Evolutionary conservation across 2,329 filamentous ascomycete species (phyloP), one percentile per base, ranked within the genome.

Genomic region (Sphaerulina populicola): DNA sequence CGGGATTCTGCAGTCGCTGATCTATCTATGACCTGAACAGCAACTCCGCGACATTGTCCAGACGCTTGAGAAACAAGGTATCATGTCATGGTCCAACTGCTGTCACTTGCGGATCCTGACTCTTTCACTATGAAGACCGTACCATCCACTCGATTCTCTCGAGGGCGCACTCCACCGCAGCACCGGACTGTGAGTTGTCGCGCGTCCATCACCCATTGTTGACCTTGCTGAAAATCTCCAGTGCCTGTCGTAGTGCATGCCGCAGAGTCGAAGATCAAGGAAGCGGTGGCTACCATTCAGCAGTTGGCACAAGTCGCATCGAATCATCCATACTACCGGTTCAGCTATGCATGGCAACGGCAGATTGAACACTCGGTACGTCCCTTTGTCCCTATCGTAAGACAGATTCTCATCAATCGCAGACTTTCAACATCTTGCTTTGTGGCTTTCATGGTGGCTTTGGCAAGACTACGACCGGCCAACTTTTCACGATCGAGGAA

Each of bases 281-380:
- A 85, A 33, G 82, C 94, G 68, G 78, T 86, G 50, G 74, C 80
- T 43, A 85, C 83, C 40, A 78, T 96, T 41, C 72, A 74, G 51
- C 81, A 83, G 59, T 79, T 98, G 40, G 79, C 81, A 55, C 71
- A 77, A 49, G 79, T 87, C 49, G 88, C 90, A 2, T 90, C 88
- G 23, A 78, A 86, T 67, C 85, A 94, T 64, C 91, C 93, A 0
- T 98, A 97, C 76, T 98, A 97, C 81, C 96, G 95, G 78, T 96
- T 94, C 74, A 96, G 96, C 70, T 74, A 77, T 51, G 81, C 88
- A 67, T 98, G 93, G 93, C 79, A 82, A 27, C 81, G 88, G 52
- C 81, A 86, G 63, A 73, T 96, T 49, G 91, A 97, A 69, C 88
- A 87, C 67, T 80, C 87, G 40, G 80, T 78, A 77, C 77, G 72